Evolutionary conservation across 1,284 basidiomycete species (phyloP), one percentile per base, ranked within the genome.

Genomic region (Ustilago hordei): DNA sequence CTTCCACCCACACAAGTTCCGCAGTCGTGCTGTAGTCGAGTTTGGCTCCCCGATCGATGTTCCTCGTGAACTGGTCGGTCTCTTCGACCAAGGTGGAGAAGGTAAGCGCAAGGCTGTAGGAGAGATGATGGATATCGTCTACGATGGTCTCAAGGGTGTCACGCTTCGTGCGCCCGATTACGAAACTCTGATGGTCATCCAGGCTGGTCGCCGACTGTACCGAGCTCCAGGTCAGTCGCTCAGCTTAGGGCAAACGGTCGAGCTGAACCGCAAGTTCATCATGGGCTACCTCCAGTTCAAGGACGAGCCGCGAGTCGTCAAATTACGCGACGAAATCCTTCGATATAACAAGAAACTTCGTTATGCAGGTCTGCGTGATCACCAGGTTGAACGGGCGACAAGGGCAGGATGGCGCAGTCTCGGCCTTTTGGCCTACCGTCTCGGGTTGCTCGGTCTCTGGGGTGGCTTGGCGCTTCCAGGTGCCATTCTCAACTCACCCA

Each of bases 161-260:
- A 99, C 97, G 0, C 91, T 99, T 52, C 90, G 95, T 63, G 95
- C 96, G 9, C 95, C 97, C 1, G 97, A 99, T 87, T 99, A 93
- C 86, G 97, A 99, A 81, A 99, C 97, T 1, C 89, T 99, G 64
- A 97, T 98, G 95, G 90, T 97, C 70, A 94, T 98, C 66, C 97
- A 99, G 90, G 97, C 97, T 15, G 95, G 93, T 28, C 91, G 97
- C 56, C 90, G 97, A 58, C 89, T 99, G 64, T 99, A 99, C 88
- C 94, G 94, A 81, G 93, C 95, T 4, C 96, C 97, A 23, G 94
- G 95, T 7, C 95, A 97, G 85, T 93, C 97, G 86, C 89, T 98
- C 72, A 97, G 95, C 0, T 88, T 99, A 31, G 93, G 95, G 55
- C 95, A 98, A 88, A 95, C 98, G 12, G 97, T 99, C 41, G 95